phyloP scores from a whole-genome alignment of 495 filamentous ascomycete genomes.

The Geopyxis carbonaria region DNA sequence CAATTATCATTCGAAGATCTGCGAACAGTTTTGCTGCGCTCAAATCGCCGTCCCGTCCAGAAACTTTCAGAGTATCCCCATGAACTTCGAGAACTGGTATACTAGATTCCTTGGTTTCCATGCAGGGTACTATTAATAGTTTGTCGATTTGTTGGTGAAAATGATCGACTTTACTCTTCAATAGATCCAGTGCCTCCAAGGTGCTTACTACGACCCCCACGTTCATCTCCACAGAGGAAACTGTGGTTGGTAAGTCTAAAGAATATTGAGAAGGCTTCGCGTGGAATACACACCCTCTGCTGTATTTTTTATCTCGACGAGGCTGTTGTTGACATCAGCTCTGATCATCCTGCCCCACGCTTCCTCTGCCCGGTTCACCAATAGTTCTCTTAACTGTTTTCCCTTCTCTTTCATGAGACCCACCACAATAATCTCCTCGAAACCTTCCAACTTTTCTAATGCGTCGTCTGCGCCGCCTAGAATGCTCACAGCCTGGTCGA shows the following conservation, averaged over 20 bases:
- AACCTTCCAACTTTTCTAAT: conserved; percentile 10
- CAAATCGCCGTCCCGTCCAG: conserved; percentile 28
- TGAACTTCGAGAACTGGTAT: conserved; percentile 24
- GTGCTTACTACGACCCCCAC: conserved; percentile 7
- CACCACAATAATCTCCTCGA: conserved; percentile 13
- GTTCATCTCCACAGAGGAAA: neutral
- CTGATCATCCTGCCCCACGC: conserved; percentile 39
- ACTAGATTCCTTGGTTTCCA: conserved; percentile 14
- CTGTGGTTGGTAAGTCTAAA: neutral
- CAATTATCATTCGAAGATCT: conserved; percentile 45
- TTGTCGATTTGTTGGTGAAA: conserved; percentile 37
- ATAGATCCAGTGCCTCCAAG: conserved; percentile 18
- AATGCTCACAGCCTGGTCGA: conserved; percentile 10
- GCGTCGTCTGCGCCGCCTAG: conserved; percentile 26
- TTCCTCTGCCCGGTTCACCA: conserved; percentile 37
- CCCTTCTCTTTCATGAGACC: conserved; percentile 19
- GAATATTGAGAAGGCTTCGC: neutral
- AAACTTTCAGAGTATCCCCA: conserved; percentile 28
- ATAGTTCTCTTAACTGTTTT: conserved; percentile 6
- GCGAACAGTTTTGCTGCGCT: conserved; percentile 31
- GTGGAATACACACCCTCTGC: conserved; percentile 26
- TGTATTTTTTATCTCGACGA: conserved; percentile 32
- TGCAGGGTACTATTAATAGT: conserved; percentile 35
- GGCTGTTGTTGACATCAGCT: conserved; percentile 34
- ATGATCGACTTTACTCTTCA: conserved; percentile 32